Evolutionary conservation across 345 rosid species (phyloP).

Genomic region (Clausena lansium): DNA sequence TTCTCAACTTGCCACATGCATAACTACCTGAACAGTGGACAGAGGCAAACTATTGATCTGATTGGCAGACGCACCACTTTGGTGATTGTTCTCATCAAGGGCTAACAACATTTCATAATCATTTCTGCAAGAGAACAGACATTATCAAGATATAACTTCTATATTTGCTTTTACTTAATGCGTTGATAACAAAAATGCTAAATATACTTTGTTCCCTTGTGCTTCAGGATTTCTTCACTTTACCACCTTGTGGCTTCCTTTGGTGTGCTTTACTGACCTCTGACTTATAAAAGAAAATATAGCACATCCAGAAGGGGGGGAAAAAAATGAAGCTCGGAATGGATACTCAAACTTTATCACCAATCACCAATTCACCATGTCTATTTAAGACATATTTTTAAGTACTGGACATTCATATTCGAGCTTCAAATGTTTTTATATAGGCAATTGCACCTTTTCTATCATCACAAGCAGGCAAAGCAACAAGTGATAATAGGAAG

Average conservation of each 20-base stretch:
- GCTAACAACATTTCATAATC: conserved; percentile 93
- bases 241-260: neutral
- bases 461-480: neutral
- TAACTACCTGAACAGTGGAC: conserved; percentile 61
- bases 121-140: conserved; percentile 49
- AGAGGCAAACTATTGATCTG: conserved; percentile 78
- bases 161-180: neutral
- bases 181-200: neutral
- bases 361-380: neutral
- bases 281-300: neutral
- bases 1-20: conserved; percentile 1
- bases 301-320: no score
- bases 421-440: neutral
- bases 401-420: neutral
- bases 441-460: neutral
- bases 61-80: conserved; percentile 56
- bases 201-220: neutral
- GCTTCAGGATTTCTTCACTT: neutral
- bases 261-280: neutral
- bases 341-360: no score
- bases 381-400: neutral
- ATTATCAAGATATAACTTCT: conserved; percentile 2
- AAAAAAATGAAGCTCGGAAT: no score
- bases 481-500: neutral
- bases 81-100: conserved; percentile 71